Percentiles rank a stretch among this genome's conserved stretches.
phyloP scores from a whole-genome alignment of 345 rosid genomes.

The Populus pruinosa region DNA sequence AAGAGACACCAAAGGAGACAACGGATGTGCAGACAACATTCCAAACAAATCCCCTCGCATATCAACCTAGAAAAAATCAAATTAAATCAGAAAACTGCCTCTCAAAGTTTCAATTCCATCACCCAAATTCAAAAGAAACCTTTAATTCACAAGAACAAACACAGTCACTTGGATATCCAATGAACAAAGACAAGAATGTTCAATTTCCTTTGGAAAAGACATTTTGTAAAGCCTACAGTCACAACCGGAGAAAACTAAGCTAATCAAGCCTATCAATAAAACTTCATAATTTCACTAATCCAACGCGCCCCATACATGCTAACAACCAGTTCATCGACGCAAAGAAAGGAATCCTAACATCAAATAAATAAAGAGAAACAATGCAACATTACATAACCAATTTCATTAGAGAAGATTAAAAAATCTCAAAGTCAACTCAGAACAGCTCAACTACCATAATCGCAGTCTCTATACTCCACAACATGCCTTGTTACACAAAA shows the following conservation, averaged over 20 bases:
- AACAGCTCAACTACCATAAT: too few relatives aligned
- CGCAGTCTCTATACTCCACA: too few relatives aligned
- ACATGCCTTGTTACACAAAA: too few relatives aligned
- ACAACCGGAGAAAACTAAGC: not conserved
- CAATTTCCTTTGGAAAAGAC: not conserved
- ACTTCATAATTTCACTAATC: too few relatives aligned
- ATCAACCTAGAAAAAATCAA: constrained; percentile 53
- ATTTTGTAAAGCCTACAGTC: not conserved
- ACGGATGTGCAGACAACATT: constrained; percentile 74
- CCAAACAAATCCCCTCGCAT: constrained; percentile 81
- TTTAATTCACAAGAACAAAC: not conserved
- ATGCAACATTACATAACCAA: not conserved
- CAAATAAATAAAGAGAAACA: not conserved
- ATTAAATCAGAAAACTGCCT: constrained; percentile 5
- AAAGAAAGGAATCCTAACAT: not conserved
- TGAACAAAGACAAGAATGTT: not conserved
- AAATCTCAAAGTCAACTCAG: too few relatives aligned
- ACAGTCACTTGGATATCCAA: not conserved
- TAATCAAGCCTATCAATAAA: too few relatives aligned
- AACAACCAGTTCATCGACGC: not conserved
- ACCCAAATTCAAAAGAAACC: not conserved
- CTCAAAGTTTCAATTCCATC: constrained; percentile 1
- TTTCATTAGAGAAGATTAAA: too few relatives aligned
- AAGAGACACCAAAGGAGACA: constrained; percentile 73
- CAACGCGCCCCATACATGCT: not conserved